Base-by-base conservation (phyloP, 352 stramenopile species). In the Globisporangium carolinianum region DNA sequence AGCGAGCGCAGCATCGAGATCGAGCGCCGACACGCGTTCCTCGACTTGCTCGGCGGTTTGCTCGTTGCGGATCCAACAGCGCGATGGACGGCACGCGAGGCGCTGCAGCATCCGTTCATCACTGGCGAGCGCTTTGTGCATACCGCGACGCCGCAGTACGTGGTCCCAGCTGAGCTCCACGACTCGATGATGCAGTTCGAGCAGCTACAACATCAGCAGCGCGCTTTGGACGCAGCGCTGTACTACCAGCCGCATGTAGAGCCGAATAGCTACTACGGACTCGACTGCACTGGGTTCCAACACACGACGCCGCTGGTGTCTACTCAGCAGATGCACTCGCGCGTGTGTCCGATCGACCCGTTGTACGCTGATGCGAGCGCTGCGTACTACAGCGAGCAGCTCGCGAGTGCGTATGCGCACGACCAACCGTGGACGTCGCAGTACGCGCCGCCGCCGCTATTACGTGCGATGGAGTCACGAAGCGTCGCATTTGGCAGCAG, bases 81-180 rank as follows among this genome's bases (percentile, higher is more conserved):
- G 2, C 68, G 73, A 2, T 83, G 73, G 67, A 75, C 63, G 5
- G 70, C 73, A 4, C 53, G 66, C 11, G 56, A 73, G 5, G 71
- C 73, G 12, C 55, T 83, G 43, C 43, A 49, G n/a, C 73, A 83
- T 51, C 71, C 73, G 43, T 83, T 83, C 43, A 69, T 83, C 36
- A 76, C 71, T 5, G 71, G 73, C 48, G 55, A 62, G 9, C 57
- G 53, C 15, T 79, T 74, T 38, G 41, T 58, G 1, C 51, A 17
- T 14, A 55, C 63, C 8, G 4, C 7, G 8, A 11, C 47, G 0
- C 47, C 24, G 36, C 12, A 32, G 36, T 37, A 53, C 12, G 32
- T 36, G 2, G 12, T 36, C 6, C 32, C 41, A 52, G 41, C 12
- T 51, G 51, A 55, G 32, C 46, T 37, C 12, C 9, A 7, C 9